phyloP scores from a whole-genome alignment of 2,329 filamentous ascomycete species.

The Eutypella sp. region DNA sequence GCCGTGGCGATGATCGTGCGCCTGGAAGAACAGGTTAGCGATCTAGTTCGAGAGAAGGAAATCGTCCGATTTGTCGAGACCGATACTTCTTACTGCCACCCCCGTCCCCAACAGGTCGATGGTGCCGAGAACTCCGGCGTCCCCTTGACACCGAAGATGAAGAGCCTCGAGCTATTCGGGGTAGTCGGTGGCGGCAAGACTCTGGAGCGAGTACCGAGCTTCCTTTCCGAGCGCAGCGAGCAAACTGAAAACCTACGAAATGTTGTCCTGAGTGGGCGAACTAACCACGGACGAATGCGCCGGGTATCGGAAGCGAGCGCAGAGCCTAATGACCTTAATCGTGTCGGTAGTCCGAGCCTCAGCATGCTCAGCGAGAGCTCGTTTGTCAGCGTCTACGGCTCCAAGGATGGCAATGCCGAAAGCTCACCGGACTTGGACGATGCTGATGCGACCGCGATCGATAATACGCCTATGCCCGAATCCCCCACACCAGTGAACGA shows the following conservation, averaged over 20 bases:
- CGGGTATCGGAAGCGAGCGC: constrained; percentile 38
- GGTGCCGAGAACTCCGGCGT: constrained; percentile 13
- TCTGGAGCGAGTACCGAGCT: constrained; percentile 58
- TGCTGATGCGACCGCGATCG: constrained; percentile 14
- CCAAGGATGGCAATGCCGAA: constrained; percentile 12
- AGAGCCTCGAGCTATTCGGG: constrained; percentile 8
- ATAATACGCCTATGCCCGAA: constrained; percentile 17
- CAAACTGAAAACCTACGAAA: constrained; percentile 57
- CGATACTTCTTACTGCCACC: constrained; percentile 30
- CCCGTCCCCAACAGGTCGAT: constrained; percentile 25
- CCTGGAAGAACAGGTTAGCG: constrained; percentile 56
- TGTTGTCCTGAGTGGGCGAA: constrained; percentile 48
- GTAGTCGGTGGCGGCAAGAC: constrained; percentile 29
- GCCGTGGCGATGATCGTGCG: constrained; percentile 65
- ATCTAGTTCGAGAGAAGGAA: constrained; percentile 47
- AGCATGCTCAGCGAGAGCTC: constrained; percentile 65
- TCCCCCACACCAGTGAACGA: constrained; percentile 15
- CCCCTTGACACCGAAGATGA: constrained; percentile 17
- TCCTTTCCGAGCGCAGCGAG: constrained; percentile 55
- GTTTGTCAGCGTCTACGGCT: constrained; percentile 59
- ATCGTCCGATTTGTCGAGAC: constrained; percentile 48
- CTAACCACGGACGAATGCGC: constrained; percentile 46
- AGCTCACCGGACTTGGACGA: constrained; percentile 10
- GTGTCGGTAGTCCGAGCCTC: constrained; percentile 52
- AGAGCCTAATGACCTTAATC: constrained; percentile 31